phyloP scores from a whole-genome alignment of 1,139 yeast species.

The Eremothecium coryli region DNA sequence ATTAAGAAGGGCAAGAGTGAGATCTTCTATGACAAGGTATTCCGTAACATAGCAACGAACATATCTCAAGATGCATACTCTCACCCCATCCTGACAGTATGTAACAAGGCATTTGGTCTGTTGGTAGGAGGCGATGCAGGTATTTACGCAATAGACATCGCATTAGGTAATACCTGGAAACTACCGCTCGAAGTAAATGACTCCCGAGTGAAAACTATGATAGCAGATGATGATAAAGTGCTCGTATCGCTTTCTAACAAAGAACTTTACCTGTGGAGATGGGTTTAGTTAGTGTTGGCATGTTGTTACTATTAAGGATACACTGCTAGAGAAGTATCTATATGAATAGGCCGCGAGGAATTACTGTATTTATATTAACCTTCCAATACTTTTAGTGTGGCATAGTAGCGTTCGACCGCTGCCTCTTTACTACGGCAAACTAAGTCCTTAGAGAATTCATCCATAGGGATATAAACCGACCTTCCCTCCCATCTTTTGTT shows the following conservation, averaged over 20 bases:
- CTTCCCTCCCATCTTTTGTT: conserved; percentile 3
- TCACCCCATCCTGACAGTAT: conserved; percentile 41
- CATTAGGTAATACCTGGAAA: conserved; percentile 31
- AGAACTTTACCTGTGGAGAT: conserved; percentile 6
- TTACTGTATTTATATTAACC: no score
- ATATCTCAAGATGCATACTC: conserved; percentile 69
- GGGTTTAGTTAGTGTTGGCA: neutral
- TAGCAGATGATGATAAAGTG: conserved; percentile 19
- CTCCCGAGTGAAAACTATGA: conserved; percentile 44
- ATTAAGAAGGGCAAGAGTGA: conserved; percentile 12
- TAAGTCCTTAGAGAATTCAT: conserved; percentile 3
- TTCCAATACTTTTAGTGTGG: neutral
- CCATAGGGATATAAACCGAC: conserved; percentile 4
- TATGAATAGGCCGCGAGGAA: no score
- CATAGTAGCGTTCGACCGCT: neutral
- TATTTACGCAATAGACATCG: conserved; percentile 45
- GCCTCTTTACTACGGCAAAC: conserved; percentile 4
- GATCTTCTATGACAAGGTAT: conserved; percentile 35
- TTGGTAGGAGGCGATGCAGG: conserved; percentile 74
- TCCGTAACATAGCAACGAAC: conserved; percentile 49
- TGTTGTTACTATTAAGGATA: neutral
- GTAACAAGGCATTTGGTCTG: conserved; percentile 38
- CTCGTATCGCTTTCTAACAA: conserved; percentile 7
- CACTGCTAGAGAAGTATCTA: neutral
- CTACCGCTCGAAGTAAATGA: conserved; percentile 27